These are phyloP conservation scores for Fragaria iinumae DNA, from an alignment of 306 rosid genomes.

Conservation along the genomic window DNA sequence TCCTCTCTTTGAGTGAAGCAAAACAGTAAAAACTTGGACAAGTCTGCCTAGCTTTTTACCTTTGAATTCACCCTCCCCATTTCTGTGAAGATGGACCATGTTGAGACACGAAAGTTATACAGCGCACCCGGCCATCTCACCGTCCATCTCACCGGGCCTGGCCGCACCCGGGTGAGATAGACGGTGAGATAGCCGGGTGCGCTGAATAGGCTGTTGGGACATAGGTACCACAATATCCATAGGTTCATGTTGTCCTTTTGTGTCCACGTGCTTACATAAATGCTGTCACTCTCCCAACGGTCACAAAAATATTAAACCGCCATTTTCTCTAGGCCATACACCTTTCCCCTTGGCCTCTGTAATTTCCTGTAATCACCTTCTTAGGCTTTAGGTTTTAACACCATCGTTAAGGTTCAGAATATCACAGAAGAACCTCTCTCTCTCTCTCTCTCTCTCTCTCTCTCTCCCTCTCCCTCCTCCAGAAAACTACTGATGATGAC, in stretches of 20 bases:
- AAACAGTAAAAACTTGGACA: neutral
- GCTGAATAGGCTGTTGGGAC: too few species aligned
- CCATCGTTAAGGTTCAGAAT: neutral
- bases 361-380: constrained; percentile 5
- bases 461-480: neutral
- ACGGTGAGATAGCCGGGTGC: too few species aligned
- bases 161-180: too few species aligned
- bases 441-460: neutral
- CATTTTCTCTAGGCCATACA: constrained; percentile 21
- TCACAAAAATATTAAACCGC: constrained; percentile 25
- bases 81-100: neutral
- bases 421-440: neutral
- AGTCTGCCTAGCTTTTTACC: neutral
- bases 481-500: neutral
- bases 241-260: neutral
- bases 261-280: neutral
- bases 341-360: neutral
- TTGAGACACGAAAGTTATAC: too few species aligned
- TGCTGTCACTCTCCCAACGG: constrained; percentile 50
- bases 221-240: neutral
- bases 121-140: too few species aligned
- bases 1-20: neutral
- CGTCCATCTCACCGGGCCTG: too few species aligned
- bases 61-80: neutral
- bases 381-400: neutral